Evolutionary conservation across 2,329 filamentous ascomycete species (phyloP).

Genomic region (Cercospora sp.): DNA sequence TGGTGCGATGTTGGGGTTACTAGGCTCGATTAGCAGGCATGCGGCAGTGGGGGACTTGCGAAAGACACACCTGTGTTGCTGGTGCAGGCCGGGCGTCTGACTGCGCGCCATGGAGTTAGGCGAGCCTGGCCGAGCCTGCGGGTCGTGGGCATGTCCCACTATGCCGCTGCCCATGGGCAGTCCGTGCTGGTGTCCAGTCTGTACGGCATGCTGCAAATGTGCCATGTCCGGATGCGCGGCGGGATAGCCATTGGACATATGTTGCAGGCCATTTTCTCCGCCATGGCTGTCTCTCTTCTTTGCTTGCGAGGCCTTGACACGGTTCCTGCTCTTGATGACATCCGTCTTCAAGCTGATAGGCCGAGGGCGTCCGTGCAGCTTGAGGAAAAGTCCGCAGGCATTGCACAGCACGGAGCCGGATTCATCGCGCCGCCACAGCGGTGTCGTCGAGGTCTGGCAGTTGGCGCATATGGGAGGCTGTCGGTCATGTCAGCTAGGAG

Average conservation of each 20-base stretch:
- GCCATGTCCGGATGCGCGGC: slow-evolving; percentile 25
- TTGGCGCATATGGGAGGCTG: slow-evolving; percentile 95
- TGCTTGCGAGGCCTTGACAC: slow-evolving; percentile 84
- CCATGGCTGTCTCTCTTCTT: slow-evolving; percentile 55
- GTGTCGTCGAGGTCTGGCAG: slow-evolving; percentile 91
- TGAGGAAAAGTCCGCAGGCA: slow-evolving; percentile 94
- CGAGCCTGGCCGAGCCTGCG: slow-evolving; percentile 12
- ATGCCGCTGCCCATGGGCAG: slow-evolving; percentile 23
- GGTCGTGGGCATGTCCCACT: slow-evolving; percentile 18
- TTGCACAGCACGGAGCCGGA: slow-evolving; percentile 95
- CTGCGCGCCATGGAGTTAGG: slow-evolving; percentile 50
- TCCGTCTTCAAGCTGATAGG: slow-evolving; percentile 98
- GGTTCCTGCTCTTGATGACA: slow-evolving; percentile 98
- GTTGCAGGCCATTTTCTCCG: slow-evolving; percentile 20
- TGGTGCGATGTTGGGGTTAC: slow-evolving; percentile 66
- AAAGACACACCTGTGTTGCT: slow-evolving; percentile 28
- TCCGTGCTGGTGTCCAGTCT: slow-evolving; percentile 20
- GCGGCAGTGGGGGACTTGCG: background rate
- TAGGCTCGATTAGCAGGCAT: slow-evolving; percentile 32
- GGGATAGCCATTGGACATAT: slow-evolving; percentile 25
- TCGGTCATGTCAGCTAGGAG: slow-evolving; percentile 37
- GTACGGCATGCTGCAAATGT: slow-evolving; percentile 15
- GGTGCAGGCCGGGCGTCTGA: slow-evolving; percentile 71
- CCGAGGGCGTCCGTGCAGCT: slow-evolving; percentile 88
- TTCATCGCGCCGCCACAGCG: slow-evolving; percentile 96